Conservation (phyloP, 2,329 filamentous ascomycete species). For the Lasiodiplodia theobromae region DNA sequence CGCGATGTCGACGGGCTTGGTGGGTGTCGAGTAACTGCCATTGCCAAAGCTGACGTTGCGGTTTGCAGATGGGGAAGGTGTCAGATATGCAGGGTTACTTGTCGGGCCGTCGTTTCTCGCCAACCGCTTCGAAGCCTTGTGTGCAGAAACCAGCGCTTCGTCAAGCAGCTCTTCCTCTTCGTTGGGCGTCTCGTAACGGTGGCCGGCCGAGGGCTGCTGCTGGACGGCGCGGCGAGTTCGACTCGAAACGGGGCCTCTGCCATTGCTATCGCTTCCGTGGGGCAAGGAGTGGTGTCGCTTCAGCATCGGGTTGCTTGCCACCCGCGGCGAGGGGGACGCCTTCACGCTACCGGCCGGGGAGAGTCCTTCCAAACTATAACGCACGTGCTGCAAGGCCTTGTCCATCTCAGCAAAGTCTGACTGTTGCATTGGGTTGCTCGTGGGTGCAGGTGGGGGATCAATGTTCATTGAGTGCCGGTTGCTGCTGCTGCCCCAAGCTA, state of each 20-base stretch:
- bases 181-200: slow-evolving; percentile 91
- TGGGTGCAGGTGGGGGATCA: slow-evolving; percentile 56
- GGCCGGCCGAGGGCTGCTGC: slow-evolving; percentile 73
- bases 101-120: slow-evolving; percentile 51
- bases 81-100: slow-evolving; percentile 63
- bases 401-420: slow-evolving; percentile 66
- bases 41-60: slow-evolving; percentile 79
- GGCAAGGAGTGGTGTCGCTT: slow-evolving; percentile 57
- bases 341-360: slow-evolving; percentile 41
- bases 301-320: slow-evolving; percentile 54
- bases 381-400: slow-evolving; percentile 66
- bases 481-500: slow-evolving; percentile 75
- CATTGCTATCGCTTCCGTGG: slow-evolving; percentile 31
- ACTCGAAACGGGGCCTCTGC: slow-evolving; percentile 71
- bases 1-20: slow-evolving; percentile 74
- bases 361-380: slow-evolving; percentile 61
- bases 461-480: slow-evolving; percentile 76
- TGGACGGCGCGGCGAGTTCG: slow-evolving; percentile 79
- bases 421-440: slow-evolving; percentile 49
- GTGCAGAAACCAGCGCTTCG: slow-evolving; percentile 81
- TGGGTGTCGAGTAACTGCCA: slow-evolving; percentile 65
- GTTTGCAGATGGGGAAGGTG: slow-evolving; percentile 81
- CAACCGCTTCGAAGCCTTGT: slow-evolving; percentile 75
- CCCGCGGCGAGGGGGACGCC: slow-evolving; percentile 44
- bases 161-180: slow-evolving; percentile 96